phyloP scores from a whole-genome alignment of 352 stramenopile genomes.

The Phytophthora colocasiae region DNA sequence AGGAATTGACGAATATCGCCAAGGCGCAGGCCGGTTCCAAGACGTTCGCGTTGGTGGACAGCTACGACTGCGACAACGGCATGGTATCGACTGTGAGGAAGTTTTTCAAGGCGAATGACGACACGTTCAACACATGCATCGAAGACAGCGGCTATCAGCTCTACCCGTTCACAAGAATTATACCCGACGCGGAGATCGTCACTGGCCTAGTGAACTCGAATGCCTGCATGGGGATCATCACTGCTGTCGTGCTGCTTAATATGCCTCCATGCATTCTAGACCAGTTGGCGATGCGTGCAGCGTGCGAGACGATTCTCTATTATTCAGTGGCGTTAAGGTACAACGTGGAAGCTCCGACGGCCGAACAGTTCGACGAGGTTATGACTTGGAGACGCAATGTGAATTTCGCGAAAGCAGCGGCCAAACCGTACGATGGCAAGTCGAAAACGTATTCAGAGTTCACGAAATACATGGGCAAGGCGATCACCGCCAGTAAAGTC shows the following conservation, averaged over 20 bases:
- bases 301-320: constrained; percentile 71
- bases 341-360: constrained; percentile 35
- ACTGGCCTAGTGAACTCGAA: constrained; percentile 51
- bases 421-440: constrained; percentile 55
- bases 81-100: constrained; percentile 47
- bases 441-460: constrained; percentile 60
- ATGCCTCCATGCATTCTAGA: constrained; percentile 61
- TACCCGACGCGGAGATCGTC: constrained; percentile 48
- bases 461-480: constrained; percentile 48
- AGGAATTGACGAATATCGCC: constrained; percentile 36
- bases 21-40: constrained; percentile 43
- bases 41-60: constrained; percentile 57
- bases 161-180: constrained; percentile 62
- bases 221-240: constrained; percentile 63
- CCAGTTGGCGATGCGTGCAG: constrained; percentile 57
- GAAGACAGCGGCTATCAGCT: constrained; percentile 60
- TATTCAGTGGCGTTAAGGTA: constrained; percentile 55
- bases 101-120: constrained; percentile 59
- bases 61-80: constrained; percentile 47
- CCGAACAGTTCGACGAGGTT: constrained; percentile 50
- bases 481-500: constrained; percentile 45
- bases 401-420: constrained; percentile 54
- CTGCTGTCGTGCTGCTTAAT: constrained; percentile 43
- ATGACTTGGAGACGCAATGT: constrained; percentile 65
- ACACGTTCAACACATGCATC: constrained; percentile 57